Percentiles rank a stretch among this genome's conserved stretches.
Evolutionary conservation across 2,329 filamentous ascomycete genomes (phyloP).

Genomic region (Fusarium sp.): DNA sequence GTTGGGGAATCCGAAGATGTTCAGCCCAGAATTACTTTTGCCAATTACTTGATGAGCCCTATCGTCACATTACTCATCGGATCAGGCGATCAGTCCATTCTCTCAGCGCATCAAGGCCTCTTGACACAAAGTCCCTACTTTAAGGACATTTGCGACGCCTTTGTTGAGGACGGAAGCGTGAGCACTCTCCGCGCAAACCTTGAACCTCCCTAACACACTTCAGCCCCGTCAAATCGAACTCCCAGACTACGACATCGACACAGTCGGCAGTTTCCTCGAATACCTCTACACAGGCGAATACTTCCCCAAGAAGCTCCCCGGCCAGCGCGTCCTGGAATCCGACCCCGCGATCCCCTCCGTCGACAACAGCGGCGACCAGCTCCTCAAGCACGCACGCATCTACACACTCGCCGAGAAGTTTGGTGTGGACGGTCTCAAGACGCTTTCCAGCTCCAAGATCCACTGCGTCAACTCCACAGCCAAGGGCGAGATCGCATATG

Average conservation of each 20-base stretch:
- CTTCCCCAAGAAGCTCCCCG: conserved; percentile 76
- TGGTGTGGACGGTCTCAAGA: conserved; percentile 74
- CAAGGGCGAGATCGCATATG: conserved; percentile 90
- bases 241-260: conserved; percentile 50
- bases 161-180: conserved; percentile 71
- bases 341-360: conserved; percentile 73
- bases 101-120: conserved; percentile 84
- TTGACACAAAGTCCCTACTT: conserved; percentile 82
- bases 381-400: conserved; percentile 88
- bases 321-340: conserved; percentile 74
- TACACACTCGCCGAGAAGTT: conserved; percentile 91
- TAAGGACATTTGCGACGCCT: conserved; percentile 68
- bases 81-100: conserved; percentile 68
- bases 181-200: conserved; percentile 45
- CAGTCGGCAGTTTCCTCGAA: conserved; percentile 56
- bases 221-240: conserved; percentile 76
- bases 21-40: conserved; percentile 58
- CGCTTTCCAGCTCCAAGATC: conserved; percentile 87
- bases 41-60: conserved; percentile 74
- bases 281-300: conserved; percentile 62
- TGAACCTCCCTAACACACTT: conserved; percentile 11
- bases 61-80: conserved; percentile 77
- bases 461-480: conserved; percentile 90
- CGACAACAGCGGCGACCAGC: conserved; percentile 83
- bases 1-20: conserved; percentile 53